Conservation (phyloP, 495 filamentous ascomycete species). For the Tuber calosporum region DNA sequence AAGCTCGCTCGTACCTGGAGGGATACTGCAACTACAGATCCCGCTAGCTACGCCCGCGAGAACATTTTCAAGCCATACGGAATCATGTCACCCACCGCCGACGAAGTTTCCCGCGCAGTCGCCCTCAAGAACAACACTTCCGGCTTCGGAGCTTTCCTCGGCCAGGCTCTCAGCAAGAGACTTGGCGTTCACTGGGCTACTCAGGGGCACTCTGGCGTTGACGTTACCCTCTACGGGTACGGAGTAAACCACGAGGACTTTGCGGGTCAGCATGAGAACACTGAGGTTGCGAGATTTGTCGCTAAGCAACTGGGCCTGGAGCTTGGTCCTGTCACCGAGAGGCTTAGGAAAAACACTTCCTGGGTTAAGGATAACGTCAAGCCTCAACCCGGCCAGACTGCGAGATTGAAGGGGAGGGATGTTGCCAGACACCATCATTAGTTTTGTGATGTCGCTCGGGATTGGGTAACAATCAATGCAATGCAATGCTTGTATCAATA, state of each 20-base stretch:
- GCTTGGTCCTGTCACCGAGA: conserved; percentile 51
- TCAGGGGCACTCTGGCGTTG: conserved; percentile 39
- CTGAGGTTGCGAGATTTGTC: conserved; percentile 62
- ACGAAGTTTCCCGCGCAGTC: conserved; percentile 31
- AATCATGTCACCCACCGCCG: conserved; percentile 31
- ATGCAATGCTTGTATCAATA: conserved; percentile 14
- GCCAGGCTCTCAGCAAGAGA: conserved; percentile 23
- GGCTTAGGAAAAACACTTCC: conserved; percentile 48
- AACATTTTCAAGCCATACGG: conserved; percentile 38
- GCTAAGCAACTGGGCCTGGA: conserved; percentile 57
- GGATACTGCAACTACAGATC: conserved; percentile 20
- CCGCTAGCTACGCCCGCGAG: conserved; percentile 21
- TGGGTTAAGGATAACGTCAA: conserved; percentile 33
- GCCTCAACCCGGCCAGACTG: conserved; percentile 17
- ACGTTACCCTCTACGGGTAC: conserved; percentile 41
- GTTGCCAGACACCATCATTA: conserved; percentile 24
- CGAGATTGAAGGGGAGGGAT: conserved; percentile 27
- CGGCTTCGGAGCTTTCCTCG: conserved; percentile 26
- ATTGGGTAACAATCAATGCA: neutral
- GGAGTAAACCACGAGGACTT: conserved; percentile 42
- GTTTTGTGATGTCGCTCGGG: neutral
- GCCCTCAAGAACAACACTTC: conserved; percentile 16
- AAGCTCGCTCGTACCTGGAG: conserved; percentile 33
- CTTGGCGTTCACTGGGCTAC: conserved; percentile 41
- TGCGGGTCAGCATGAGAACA: conserved; percentile 64